These are phyloP conservation scores for Pleurostoma richardsiae DNA, from an alignment of 2,329 filamentous ascomycete genomes.

Conservation along the genomic window DNA sequence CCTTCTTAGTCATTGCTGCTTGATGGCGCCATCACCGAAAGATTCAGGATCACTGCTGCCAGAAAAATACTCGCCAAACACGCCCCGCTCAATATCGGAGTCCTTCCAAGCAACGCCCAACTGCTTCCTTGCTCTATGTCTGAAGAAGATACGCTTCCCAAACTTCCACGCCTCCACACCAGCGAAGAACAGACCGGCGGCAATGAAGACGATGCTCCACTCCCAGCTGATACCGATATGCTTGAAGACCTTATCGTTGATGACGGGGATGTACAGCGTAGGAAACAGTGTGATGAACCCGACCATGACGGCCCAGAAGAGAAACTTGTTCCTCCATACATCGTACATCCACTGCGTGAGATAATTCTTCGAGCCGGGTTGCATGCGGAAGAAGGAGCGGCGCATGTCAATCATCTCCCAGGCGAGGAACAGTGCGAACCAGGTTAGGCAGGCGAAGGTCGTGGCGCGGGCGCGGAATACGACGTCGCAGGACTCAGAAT, in stretches of 20 bases:
- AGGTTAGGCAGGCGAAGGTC: conserved; percentile 62
- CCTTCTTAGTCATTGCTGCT: neutral
- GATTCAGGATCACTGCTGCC: neutral
- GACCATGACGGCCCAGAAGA: conserved; percentile 42
- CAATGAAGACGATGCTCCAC: conserved; percentile 63
- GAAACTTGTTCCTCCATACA: conserved; percentile 50
- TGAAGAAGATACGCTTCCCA: conserved; percentile 52
- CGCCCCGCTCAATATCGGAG: conserved; percentile 1
- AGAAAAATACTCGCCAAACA: conserved; percentile 1
- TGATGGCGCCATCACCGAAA: neutral
- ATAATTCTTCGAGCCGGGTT: conserved; percentile 31
- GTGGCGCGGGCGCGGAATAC: conserved; percentile 63
- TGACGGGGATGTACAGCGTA: conserved; percentile 61
- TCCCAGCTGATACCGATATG: conserved; percentile 64
- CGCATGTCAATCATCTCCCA: conserved; percentile 66
- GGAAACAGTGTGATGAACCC: conserved; percentile 55
- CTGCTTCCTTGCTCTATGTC: neutral
- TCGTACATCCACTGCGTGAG: conserved; percentile 46
- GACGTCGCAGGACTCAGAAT: conserved; percentile 43
- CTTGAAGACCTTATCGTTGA: conserved; percentile 62
- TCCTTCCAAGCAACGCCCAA: conserved; percentile 2
- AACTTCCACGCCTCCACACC: conserved; percentile 66
- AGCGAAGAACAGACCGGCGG: conserved; percentile 54
- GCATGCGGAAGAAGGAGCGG: conserved; percentile 52
- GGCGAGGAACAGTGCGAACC: conserved; percentile 63